phyloP scores from a whole-genome alignment of 805 yeast genomes.

The Maudiozyma bulderi region DNA sequence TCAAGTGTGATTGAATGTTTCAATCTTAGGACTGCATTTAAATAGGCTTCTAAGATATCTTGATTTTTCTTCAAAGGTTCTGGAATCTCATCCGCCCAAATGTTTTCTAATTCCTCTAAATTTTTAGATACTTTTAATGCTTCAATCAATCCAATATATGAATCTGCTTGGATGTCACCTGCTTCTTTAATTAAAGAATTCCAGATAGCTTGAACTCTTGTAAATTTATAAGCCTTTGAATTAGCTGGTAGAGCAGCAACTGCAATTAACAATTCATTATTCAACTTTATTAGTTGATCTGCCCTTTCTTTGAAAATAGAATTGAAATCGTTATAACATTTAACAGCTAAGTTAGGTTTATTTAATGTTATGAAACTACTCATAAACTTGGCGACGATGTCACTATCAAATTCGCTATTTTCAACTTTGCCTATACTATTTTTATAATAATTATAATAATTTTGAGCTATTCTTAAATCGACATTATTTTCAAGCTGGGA shows the following conservation, averaged over 20 bases:
- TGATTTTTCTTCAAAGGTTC: constrained; percentile 11
- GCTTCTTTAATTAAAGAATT: constrained; percentile 17
- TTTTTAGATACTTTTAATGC: constrained; percentile 17
- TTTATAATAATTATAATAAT: background rate
- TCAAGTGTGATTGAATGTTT: constrained; percentile 4
- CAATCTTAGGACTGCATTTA: constrained; percentile 9
- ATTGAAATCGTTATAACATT: constrained; percentile 15
- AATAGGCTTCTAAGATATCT: constrained; percentile 15
- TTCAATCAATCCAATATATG: constrained; percentile 17
- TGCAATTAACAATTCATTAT: constrained; percentile 16
- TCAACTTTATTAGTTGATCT: constrained; percentile 3
- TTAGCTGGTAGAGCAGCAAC: constrained; percentile 14
- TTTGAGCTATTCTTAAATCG: constrained; percentile 2
- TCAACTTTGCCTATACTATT: background rate
- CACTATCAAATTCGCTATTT: constrained; percentile 6
- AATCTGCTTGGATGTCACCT: constrained; percentile 6
- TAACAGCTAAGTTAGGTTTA: constrained; percentile 15
- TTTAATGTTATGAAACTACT: constrained; percentile 11
- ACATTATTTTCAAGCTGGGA: constrained; percentile 8
- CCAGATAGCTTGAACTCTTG: constrained; percentile 27
- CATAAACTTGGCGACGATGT: constrained; percentile 18
- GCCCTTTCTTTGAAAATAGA: constrained; percentile 3
- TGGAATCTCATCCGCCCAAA: constrained; percentile 24
- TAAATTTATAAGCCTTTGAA: constrained; percentile 9
- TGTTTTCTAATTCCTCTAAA: constrained; percentile 9